Evolutionary conservation across 441 rosid genomes (phyloP).

Genomic region (Kokia cookei): DNA sequence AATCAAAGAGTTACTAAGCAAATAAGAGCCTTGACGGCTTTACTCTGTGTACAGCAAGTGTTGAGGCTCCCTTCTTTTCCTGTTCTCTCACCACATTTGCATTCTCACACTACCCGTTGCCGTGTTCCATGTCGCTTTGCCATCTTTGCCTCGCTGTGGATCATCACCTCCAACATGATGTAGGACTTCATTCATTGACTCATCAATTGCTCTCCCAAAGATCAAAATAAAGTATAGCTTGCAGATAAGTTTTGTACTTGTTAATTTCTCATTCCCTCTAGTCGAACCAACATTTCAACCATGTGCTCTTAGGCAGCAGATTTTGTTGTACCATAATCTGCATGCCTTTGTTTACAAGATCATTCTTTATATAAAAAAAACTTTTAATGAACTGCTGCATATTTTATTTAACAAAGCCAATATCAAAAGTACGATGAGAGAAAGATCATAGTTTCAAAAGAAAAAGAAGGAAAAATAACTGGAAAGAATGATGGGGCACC

Average conservation of each 20-base stretch:
- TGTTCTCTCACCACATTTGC: neutral
- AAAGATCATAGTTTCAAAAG: neutral
- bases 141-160: neutral
- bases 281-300: neutral
- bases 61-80: neutral
- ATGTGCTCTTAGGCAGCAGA: neutral
- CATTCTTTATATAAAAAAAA: neutral
- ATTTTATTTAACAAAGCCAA: neutral
- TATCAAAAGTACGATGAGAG: neutral
- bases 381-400: neutral
- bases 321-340: neutral
- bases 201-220: neutral
- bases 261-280: neutral
- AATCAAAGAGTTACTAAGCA: neutral
- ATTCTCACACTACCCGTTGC: neutral
- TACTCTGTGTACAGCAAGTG: neutral
- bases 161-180: neutral
- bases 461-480: neutral
- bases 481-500: neutral
- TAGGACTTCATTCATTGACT: neutral
- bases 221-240: neutral
- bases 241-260: neutral
- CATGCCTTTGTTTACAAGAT: neutral
- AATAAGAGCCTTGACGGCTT: neutral
- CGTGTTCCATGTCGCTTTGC: neutral